Evolutionary conservation across 441 rosid genomes (phyloP).

Genomic region (Breynia disticha): DNA sequence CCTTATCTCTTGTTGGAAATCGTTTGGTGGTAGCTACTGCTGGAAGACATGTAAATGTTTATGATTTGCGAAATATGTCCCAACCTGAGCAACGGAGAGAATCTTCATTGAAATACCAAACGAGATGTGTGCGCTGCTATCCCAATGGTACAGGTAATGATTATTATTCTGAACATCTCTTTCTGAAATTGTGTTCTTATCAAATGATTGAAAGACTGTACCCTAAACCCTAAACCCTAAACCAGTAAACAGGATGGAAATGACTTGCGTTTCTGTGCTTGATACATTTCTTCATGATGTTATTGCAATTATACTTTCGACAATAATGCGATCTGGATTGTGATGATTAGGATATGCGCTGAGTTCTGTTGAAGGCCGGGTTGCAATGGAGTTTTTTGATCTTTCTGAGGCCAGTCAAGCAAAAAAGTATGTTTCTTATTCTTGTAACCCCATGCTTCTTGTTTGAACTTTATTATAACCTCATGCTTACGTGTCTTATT

Average conservation of each 20-base stretch:
- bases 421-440: constrained; percentile 63
- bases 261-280: too few species aligned
- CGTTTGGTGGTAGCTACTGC: constrained; percentile 91
- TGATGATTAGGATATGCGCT: constrained; percentile 78
- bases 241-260: too few species aligned
- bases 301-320: not conserved
- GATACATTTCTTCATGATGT: not conserved
- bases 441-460: not conserved
- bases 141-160: constrained; percentile 90
- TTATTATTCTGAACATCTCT: not conserved
- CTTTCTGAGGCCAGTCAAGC: constrained; percentile 87
- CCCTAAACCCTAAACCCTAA: too few species aligned
- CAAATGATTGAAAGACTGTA: not conserved
- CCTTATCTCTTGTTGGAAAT: constrained; percentile 81
- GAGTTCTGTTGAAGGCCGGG: constrained; percentile 92
- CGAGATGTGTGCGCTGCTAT: constrained; percentile 89
- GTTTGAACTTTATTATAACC: too few species aligned
- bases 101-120: constrained; percentile 91
- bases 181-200: not conserved
- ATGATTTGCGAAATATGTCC: constrained; percentile 91
- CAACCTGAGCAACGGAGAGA: constrained; percentile 98
- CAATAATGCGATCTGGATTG: constrained; percentile 5
- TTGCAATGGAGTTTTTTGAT: constrained; percentile 93
- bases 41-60: constrained; percentile 87
- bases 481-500: too few species aligned